Evolutionary conservation across 257 asterid genomes (phyloP), one percentile per base, ranked within the genome.

Genomic region (Cordia subcordata): DNA sequence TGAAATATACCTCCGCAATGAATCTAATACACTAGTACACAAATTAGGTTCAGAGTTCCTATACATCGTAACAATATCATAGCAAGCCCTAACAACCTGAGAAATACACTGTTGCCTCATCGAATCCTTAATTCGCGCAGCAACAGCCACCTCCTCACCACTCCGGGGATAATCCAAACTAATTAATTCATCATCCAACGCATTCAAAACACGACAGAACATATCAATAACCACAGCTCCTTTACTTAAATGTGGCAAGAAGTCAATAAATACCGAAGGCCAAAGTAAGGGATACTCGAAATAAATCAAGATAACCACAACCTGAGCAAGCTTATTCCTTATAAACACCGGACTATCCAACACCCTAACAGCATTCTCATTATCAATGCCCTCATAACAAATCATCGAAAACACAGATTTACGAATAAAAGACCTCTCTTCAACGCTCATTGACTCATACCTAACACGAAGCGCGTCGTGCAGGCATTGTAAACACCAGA

Each of bases 291-390:
- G 97, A 55, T 93, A 93, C 80, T 93, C 99, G 14, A 79, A 83
- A 69, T 82, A 82, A 60, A 93, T 79, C 63, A 93, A 72, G 12
- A 80, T 79, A n/a, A 93, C 94, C n/a, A 93, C 58, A 64, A 87
- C 92, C 82, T 89, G 97, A 53, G 99, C 94, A 70, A 93, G 90
- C 80, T 93, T 93, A 46, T 93, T 93, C 81, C 77, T 93, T 17
- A 93, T 75, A 65, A 89, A 93, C 10, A 89, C 66, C 0, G 96
- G 97, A n/a, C 92, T 71, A 54, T 83, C 99, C 79, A 80, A 68
- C 60, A 85, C 64, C 69, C 81, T 79, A 45, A 68, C 79, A 10
- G 75, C 61, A 49, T 72, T 77, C 51, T 62, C 63, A 66, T 73
- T 83, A 77, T 75, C 81, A 66, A 73, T 62, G 27, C 79, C 61